A percentile compares a stretch with the other conserved stretches of the same genome.
Conservation (phyloP, 345 rosid genomes). For the Melaleuca alternifolia region DNA sequence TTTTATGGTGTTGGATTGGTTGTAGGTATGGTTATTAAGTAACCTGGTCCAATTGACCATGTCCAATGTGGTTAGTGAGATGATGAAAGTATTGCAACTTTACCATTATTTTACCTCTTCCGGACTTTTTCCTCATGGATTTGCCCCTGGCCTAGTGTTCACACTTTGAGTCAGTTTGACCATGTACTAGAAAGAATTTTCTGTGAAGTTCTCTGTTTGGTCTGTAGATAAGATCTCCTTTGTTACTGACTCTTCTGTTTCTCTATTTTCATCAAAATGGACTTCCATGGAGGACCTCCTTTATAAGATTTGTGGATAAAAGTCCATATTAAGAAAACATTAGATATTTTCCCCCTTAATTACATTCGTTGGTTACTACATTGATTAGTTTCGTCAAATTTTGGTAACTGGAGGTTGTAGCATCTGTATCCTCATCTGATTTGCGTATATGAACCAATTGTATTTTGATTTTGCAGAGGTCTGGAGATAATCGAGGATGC, state of each 20-base stretch:
- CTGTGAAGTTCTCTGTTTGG: neutral
- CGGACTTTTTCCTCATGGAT: neutral
- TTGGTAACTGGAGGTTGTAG: neutral
- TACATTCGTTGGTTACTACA: neutral
- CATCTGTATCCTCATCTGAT: neutral
- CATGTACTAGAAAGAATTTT: neutral
- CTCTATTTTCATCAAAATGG: neutral
- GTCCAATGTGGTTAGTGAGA: neutral
- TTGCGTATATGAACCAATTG: neutral
- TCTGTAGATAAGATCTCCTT: neutral
- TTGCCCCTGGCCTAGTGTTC: neutral
- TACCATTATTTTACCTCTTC: neutral
- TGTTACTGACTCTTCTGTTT: neutral
- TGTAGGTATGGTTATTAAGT: neutral
- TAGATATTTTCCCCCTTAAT: neutral
- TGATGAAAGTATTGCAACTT: neutral
- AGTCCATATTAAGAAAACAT: neutral
- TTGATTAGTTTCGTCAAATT: neutral
- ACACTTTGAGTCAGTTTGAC: neutral
- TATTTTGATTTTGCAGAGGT: constrained; percentile 39
- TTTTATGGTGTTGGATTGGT: neutral
- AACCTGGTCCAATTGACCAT: neutral
- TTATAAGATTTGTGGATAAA: neutral
- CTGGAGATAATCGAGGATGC: constrained; percentile 63
- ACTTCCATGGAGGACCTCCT: neutral